Percentiles rank a stretch among this genome's conserved stretches.
phyloP scores from a whole-genome alignment of 2,329 filamentous ascomycete genomes.

The Cadophora gregata region DNA sequence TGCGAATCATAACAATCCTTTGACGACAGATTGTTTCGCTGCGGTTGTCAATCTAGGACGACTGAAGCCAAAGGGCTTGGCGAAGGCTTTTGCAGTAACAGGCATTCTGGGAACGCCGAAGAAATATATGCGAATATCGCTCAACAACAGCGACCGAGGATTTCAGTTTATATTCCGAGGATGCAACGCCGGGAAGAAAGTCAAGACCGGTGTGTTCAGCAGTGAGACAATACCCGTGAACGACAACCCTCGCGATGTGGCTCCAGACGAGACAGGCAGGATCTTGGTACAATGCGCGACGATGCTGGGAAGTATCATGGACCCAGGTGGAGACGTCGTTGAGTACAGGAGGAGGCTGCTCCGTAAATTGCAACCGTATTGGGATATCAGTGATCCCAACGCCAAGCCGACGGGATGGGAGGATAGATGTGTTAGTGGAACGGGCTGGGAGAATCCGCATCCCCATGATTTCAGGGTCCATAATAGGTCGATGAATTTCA shows the following conservation, averaged over 20 bases:
- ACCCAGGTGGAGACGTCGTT: slow-evolving; percentile 22
- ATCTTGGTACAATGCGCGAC: slow-evolving; percentile 29
- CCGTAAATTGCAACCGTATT: slow-evolving; percentile 24
- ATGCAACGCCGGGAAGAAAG: slow-evolving; percentile 29
- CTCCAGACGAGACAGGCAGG: slow-evolving; percentile 26
- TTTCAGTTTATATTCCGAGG: slow-evolving; percentile 40
- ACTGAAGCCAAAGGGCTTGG: slow-evolving; percentile 32
- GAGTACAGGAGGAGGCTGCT: slow-evolving; percentile 23
- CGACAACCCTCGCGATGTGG: slow-evolving; percentile 18
- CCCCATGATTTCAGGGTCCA: slow-evolving; percentile 17
- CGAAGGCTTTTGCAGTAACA: slow-evolving; percentile 31
- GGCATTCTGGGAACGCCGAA: slow-evolving; percentile 35
- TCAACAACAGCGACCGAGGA: slow-evolving; percentile 28
- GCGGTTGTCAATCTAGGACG: slow-evolving; percentile 38
- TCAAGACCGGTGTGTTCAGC: slow-evolving; percentile 27
- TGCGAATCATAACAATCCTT: slow-evolving; percentile 30
- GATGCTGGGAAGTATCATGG: slow-evolving; percentile 25
- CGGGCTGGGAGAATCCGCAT: slow-evolving; percentile 22
- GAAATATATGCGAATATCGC: slow-evolving; percentile 39
- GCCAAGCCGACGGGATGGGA: slow-evolving; percentile 23
- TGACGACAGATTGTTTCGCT: slow-evolving; percentile 42
- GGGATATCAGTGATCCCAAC: slow-evolving; percentile 21
- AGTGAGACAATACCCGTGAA: slow-evolving; percentile 26
- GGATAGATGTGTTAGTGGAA: slow-evolving; percentile 21
- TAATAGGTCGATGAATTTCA: slow-evolving; percentile 27